These are phyloP conservation scores for Phylloporus sp. DNA, from an alignment of 768 basidiomycete genomes.

Conservation along the genomic window DNA sequence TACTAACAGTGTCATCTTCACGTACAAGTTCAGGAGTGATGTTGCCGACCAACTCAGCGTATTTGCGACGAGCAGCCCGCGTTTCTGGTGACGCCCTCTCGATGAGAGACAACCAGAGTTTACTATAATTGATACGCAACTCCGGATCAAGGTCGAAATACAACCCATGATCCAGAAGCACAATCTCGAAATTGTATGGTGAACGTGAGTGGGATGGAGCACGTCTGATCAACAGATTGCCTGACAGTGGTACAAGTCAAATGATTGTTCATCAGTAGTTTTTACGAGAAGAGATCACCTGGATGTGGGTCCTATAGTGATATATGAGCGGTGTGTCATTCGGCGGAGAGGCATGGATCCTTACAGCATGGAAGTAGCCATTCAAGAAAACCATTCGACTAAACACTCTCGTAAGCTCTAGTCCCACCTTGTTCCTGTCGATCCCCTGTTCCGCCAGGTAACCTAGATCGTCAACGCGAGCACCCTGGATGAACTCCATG, in stretches of 20 bases:
- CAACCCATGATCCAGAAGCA: conserved; percentile 88
- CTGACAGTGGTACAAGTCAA: conserved; percentile 31
- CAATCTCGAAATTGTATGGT: conserved; percentile 95
- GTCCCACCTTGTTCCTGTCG: conserved; percentile 89
- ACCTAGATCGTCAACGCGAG: conserved; percentile 79
- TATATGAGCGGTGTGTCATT: conserved; percentile 12
- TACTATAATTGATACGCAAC: conserved; percentile 78
- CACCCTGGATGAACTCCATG: conserved; percentile 94
- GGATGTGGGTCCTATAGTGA: conserved; percentile 76
- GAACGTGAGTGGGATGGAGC: conserved; percentile 59
- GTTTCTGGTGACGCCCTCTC: conserved; percentile 62
- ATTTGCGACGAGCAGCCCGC: conserved; percentile 70
- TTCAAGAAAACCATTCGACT: conserved; percentile 94
- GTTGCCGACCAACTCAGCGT: conserved; percentile 88
- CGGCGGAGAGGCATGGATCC: conserved; percentile 26
- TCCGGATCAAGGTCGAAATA: conserved; percentile 87
- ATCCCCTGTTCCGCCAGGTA: conserved; percentile 82
- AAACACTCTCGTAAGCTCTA: conserved; percentile 89
- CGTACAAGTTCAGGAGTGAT: conserved; percentile 81
- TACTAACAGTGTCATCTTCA: conserved; percentile 1
- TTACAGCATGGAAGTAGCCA: conserved; percentile 83
- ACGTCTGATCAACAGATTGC: conserved; percentile 88
- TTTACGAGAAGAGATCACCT: conserved; percentile 39
- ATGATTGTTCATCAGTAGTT: conserved; percentile 2
- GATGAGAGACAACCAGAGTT: conserved; percentile 90